phyloP scores from a whole-genome alignment of 257 asterid genomes.

The Mitragyna speciosa region DNA sequence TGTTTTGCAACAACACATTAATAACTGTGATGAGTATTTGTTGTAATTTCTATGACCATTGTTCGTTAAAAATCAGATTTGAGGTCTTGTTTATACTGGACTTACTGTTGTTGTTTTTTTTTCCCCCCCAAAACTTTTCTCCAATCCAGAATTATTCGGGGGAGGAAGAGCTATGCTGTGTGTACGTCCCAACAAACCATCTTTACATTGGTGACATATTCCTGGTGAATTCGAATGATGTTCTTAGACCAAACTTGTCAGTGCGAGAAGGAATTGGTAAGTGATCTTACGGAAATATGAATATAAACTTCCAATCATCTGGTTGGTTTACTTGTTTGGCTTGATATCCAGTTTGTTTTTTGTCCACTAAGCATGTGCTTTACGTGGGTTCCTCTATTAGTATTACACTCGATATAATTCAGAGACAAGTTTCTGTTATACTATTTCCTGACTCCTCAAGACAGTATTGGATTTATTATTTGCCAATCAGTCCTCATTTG shows the following conservation, averaged over 20 bases:
- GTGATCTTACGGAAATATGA: neutral
- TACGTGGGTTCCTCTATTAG: neutral
- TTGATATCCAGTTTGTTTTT: neutral
- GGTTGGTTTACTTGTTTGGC: neutral
- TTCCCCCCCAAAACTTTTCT: neutral
- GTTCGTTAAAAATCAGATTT: neutral
- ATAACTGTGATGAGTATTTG: neutral
- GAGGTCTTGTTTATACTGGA: neutral
- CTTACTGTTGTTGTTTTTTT: neutral
- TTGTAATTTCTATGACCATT: neutral
- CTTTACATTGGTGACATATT: slow-evolving; percentile 56
- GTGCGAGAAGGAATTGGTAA: slow-evolving; percentile 61
- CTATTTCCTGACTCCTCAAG: neutral
- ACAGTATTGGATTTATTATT: neutral
- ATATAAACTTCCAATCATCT: neutral
- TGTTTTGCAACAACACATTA: neutral
- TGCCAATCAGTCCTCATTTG: slow-evolving; percentile 6
- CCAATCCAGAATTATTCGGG: slow-evolving; percentile 40
- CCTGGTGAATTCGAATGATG: slow-evolving; percentile 47
- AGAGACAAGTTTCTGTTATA: neutral
- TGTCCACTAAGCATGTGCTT: neutral
- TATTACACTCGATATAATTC: neutral
- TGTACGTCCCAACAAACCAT: slow-evolving; percentile 56
- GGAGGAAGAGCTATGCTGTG: slow-evolving; percentile 54
- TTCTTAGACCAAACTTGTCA: slow-evolving; percentile 52